Base-by-base conservation (phyloP, 2,329 filamentous ascomycete species). In the Pseudohalonectria lignicola region DNA sequence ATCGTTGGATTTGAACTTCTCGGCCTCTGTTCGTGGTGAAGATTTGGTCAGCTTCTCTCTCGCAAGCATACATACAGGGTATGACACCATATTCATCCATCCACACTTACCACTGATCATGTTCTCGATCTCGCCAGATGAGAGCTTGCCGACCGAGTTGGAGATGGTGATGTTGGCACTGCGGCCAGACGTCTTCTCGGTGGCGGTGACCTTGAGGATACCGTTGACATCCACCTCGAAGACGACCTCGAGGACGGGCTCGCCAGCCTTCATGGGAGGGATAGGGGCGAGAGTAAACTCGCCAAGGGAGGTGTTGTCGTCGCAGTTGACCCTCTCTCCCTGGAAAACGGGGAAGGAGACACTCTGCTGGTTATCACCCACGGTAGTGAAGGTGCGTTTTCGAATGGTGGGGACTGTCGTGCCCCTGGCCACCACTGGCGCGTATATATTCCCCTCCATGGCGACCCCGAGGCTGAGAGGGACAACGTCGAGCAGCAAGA, bases 381-480 rank as follows among this genome's bases (percentile, higher is more conserved):
- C 82, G 12, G 88, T 95, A 49, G 88, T 94, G 68, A 95, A 94
- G 15, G 87, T 90, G 47, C 67, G 34, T 71, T 93, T 93, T 71
- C 90, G 92, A 46, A 94, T 67, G 12, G 73, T 79, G 5, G 86
- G 86, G 3, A 88, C 79, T 5, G 83, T 86, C 45, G 77, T 66
- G 16, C 83, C 84, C 57, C 84, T 81, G 46, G 84, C 69, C 50
- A 98, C 87, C 47, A 96, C 90, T 37, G 86, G 85, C 40, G 90
- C 90, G 61, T 95, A 96, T 66, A 96, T 94, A 74, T 95, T 95
- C 51, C 92, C 90, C 74, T 96, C 92, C 92, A 96, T 98, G 59
- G 90, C 92, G 51, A 98, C 90, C 82, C 92, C 92, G 23, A 98
- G 84, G 45, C 87, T 94, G 46, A 98, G 83, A 52, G 92, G 92